phyloP scores from a whole-genome alignment of 192 early-diverging fungal species.

The Paraglomus brasilianum region DNA sequence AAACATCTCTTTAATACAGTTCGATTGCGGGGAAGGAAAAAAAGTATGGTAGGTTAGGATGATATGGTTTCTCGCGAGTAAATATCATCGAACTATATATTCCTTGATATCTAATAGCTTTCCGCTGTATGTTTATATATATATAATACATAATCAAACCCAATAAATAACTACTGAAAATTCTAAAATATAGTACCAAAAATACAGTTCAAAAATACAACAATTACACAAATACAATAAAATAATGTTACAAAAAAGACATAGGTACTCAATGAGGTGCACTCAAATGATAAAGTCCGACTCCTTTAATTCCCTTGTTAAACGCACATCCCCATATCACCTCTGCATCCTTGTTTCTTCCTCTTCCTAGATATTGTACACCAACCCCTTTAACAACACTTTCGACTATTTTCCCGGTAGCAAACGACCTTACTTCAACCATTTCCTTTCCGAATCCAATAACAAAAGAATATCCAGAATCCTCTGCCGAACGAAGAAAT shows the following conservation, averaged over 20 bases:
- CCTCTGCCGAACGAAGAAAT: not conserved
- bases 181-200: no score
- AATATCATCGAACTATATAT: no score
- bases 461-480: slow-evolving; percentile 5
- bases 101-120: no score
- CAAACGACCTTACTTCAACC: slow-evolving; percentile 26
- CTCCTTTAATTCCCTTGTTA: not conserved
- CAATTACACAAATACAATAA: no score
- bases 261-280: no score
- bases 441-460: slow-evolving; percentile 29
- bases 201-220: no score
- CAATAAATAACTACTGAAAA: no score
- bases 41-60: slow-evolving; percentile 73
- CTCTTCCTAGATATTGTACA: slow-evolving; percentile 22
- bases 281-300: slow-evolving; percentile 18
- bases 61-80: not conserved
- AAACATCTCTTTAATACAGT: slow-evolving; percentile 42
- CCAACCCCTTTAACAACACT: slow-evolving; percentile 25
- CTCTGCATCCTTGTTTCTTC: not conserved
- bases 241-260: no score
- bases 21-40: slow-evolving; percentile 77
- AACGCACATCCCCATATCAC: slow-evolving; percentile 24
- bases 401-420: slow-evolving; percentile 19
- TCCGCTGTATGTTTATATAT: no score
- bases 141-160: no score